Evolutionary conservation across 257 asterid genomes (phyloP), one percentile per base, ranked within the genome.

Genomic region (Solanum pimpinellifolium): DNA sequence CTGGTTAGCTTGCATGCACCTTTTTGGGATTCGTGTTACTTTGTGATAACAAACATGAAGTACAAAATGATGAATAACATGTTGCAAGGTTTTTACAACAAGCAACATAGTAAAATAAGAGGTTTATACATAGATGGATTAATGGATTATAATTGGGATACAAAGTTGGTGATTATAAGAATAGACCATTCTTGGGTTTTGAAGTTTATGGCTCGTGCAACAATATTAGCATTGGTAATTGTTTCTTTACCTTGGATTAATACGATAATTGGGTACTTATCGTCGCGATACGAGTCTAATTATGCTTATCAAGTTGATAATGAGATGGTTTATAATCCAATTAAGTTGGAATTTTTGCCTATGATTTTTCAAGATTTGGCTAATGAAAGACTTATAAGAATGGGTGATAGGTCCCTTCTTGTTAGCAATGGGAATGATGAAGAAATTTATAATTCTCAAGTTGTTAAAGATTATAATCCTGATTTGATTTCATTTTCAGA

Each of bases 371-470:
- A 21, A 42, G 92, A 93, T 90, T 85, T 93, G 88, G 90, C 88
- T 23, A 91, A 88, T 33, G 91, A 92, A 81, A 94, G 93, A 60
- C 89, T 93, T 15, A 7, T 93, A 69, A 92, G 87, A 87, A 82
- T 68, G 76, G 93, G 91, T 10, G 91, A 91, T 11, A 83, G 86
- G 25, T 91, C 86, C 41, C 83, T 86, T 25, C 5, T 89, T 72
- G 66, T 91, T 23, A 86, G 29, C 68, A 16, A 27, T 44, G 76
- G 59, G 9, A 42, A 74, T 20, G 85, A 83, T 10, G 88, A 85
- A 85, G 56, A 8, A 7, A 74, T 69, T 12, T 11, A 25, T 52
- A 74, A 60, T 18, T 29, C 65, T n/a, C 77, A 84, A n/a, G 33
- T 83, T 41, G 31, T 87, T 52, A 74, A 62, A 8, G 83, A 60